Percentiles rank a stretch among this genome's conserved stretches.
Conservation (phyloP, 768 basidiomycete genomes). For the Suillus clintonianus region DNA sequence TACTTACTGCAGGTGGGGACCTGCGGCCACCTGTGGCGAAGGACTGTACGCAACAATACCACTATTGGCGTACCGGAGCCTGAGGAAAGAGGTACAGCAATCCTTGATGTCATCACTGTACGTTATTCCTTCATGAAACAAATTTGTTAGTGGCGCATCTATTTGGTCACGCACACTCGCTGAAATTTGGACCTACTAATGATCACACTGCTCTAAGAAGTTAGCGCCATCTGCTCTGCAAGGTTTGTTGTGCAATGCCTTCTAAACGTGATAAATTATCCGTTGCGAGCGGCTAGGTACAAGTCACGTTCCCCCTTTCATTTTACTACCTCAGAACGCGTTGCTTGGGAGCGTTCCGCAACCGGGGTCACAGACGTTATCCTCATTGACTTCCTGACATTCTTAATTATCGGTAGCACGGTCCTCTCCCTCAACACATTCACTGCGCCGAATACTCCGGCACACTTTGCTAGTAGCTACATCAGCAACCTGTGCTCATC, state of each 20-base stretch:
- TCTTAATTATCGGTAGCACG: constrained; percentile 5
- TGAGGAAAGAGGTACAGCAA: not conserved
- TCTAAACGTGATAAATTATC: not conserved
- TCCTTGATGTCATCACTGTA: not conserved
- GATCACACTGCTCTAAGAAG: not conserved
- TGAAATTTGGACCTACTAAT: not conserved
- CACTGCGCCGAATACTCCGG: no score
- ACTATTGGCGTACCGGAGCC: not conserved
- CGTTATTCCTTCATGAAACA: not conserved
- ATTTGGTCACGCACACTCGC: not conserved
- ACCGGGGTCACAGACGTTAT: not conserved
- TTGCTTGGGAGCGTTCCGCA: not conserved
- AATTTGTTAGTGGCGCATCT: not conserved
- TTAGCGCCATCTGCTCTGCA: not conserved
- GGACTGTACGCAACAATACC: not conserved
- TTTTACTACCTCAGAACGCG: not conserved
- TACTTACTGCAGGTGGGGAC: not conserved
- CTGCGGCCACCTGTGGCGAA: not conserved
- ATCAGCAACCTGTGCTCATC: no score
- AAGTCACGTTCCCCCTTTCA: not conserved
- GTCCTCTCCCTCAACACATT: no score
- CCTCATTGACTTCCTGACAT: not conserved
- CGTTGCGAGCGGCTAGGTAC: not conserved
- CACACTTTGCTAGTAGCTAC: no score
- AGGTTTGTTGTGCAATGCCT: not conserved